phyloP scores from a whole-genome alignment of 768 basidiomycete species.

The Russula sp. region DNA sequence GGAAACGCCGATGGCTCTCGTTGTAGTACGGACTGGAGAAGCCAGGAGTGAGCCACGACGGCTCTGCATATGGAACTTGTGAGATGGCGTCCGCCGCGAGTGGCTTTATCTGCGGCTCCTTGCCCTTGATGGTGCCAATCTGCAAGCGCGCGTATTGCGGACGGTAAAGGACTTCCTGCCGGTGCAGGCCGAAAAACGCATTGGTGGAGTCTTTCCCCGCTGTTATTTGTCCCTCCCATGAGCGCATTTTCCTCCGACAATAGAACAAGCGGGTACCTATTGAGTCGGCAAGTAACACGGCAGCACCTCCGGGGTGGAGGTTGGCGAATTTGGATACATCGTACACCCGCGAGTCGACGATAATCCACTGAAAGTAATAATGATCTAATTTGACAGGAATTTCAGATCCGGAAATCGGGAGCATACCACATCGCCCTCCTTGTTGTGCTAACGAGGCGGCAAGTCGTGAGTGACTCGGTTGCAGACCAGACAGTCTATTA shows the following conservation, averaged over 20 bases:
- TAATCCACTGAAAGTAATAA: conserved; percentile 54
- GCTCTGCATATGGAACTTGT: conserved; percentile 78
- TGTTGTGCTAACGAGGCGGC: conserved; percentile 63
- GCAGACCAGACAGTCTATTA: background rate
- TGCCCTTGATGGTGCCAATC: conserved; percentile 55
- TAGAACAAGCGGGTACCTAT: conserved; percentile 43
- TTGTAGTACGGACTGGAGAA: conserved; percentile 75
- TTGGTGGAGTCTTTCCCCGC: conserved; percentile 75
- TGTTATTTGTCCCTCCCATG: conserved; percentile 15
- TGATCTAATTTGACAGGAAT: background rate
- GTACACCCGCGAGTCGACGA: conserved; percentile 77
- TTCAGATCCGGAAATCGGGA: background rate
- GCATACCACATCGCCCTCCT: conserved; percentile 71
- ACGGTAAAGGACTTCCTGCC: conserved; percentile 68
- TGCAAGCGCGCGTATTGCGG: conserved; percentile 70
- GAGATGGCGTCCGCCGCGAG: conserved; percentile 60
- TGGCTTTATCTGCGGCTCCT: conserved; percentile 50
- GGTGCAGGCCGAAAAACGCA: conserved; percentile 80
- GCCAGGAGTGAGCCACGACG: conserved; percentile 67
- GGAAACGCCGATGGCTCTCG: conserved; percentile 67
- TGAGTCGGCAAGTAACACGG: conserved; percentile 58
- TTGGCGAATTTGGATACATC: conserved; percentile 75
- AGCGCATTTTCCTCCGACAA: background rate
- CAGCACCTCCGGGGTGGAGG: conserved; percentile 82
- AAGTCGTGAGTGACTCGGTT: background rate